Base-by-base conservation (phyloP, 306 rosid genomes). In the Prunus persica region DNA sequence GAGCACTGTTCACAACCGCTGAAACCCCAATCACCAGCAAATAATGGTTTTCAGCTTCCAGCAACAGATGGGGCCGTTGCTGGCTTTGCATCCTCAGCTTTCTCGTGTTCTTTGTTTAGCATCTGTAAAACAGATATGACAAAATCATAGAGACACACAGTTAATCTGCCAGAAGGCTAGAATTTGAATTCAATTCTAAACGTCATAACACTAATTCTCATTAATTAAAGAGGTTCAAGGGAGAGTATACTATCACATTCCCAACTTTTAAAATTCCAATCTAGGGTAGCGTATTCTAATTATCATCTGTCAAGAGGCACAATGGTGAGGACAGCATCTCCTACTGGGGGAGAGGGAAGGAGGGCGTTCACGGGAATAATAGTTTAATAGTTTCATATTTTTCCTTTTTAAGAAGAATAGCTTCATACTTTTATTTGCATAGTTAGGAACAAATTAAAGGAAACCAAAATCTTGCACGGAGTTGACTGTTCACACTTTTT, bases 21-120 rank as follows among this genome's bases (percentile, higher is more conserved):
- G 68, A 27, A 51, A 34, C 45, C 77, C 72, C 2, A 55, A 14
- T 16, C 47, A 79, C 58, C 49, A 41, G 50, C 46, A 27, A 43
- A 65, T 61, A n/a, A 30, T 28, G 3, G 25, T 67, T 45, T 74
- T 86, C 72, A 79, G 79, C 69, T 82, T 57, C 82, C 84, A 38
- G 75, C 65, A 8, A 62, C 74, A 2, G 86, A 57, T 8, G 85
- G 84, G 45, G 55, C 76, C 0, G 78, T 38, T 46, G 88, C 63
- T 11, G 88, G 85, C 70, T 85, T 87, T 20, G 85, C 82, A 56
- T 89, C 91, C 80, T 87, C 89, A 11, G 88, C 91, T 66, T 89
- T 85, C 78, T 87, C 93, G 11, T 87, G 84, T 67, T 89, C 89
- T 73, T 89, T 85, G 80, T 89, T 84, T 67, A 87, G 76, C 83